Percentiles rank a stretch among this genome's conserved stretches.
Evolutionary conservation across 2,329 filamentous ascomycete genomes (phyloP).

Genomic region (Akanthomyces dipterigenus): DNA sequence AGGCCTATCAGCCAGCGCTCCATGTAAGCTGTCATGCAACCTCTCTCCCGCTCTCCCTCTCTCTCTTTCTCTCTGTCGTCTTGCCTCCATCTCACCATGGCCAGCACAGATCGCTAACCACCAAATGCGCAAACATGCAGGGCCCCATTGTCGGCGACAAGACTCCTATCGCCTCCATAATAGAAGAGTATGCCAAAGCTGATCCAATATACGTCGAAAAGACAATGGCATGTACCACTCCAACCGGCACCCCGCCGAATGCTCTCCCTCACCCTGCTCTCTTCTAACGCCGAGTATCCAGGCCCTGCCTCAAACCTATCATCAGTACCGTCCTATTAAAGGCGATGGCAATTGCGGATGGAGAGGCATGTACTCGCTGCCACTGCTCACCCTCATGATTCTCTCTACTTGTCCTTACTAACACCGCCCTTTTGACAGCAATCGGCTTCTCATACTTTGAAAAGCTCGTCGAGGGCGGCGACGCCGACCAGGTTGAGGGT

Average conservation of each 20-base stretch:
- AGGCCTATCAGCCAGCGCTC: constrained; percentile 51
- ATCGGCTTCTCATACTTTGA: constrained; percentile 94
- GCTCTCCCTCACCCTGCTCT: not conserved
- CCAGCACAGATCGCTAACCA: not conserved
- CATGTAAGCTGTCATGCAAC: constrained; percentile 35
- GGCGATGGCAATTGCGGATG: constrained; percentile 97
- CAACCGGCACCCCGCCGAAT: not conserved
- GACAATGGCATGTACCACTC: constrained; percentile 61
- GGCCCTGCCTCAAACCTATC: constrained; percentile 77
- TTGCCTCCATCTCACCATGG: too few species aligned
- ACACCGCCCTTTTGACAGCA: constrained; percentile 44
- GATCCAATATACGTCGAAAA: constrained; percentile 81
- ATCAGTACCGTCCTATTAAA: constrained; percentile 78
- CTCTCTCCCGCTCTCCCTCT: not conserved
- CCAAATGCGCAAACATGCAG: constrained; percentile 38
- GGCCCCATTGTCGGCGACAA: constrained; percentile 77
- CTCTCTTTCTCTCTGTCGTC: constrained; percentile 14
- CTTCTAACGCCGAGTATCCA: constrained; percentile 27
- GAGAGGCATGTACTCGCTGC: constrained; percentile 64
- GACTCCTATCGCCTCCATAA: constrained; percentile 68
- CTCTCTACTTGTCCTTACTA: not conserved
- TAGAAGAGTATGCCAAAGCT: constrained; percentile 80
- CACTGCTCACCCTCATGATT: not conserved
- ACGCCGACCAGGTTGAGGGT: constrained; percentile 56
- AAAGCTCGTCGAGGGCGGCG: constrained; percentile 62